Evolutionary conservation across 2,329 filamentous ascomycete genomes (phyloP).

Genomic region (Scedosporium boydii): DNA sequence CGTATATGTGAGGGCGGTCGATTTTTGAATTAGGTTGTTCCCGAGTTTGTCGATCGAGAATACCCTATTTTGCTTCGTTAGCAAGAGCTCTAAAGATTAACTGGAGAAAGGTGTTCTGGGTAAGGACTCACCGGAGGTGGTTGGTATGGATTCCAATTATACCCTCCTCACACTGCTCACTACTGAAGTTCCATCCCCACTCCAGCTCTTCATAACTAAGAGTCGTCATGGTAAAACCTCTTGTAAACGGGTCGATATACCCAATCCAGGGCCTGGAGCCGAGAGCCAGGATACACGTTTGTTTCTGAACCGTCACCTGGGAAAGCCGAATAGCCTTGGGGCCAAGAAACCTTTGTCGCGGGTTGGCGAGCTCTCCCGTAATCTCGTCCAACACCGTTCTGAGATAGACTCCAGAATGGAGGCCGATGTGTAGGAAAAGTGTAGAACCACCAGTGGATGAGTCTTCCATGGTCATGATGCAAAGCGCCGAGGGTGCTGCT

Average conservation of each 20-base stretch:
- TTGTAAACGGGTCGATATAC: slow-evolving; percentile 80
- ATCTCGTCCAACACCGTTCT: slow-evolving; percentile 91
- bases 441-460: slow-evolving; percentile 85
- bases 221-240: slow-evolving; percentile 84
- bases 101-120: slow-evolving; percentile 29
- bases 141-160: slow-evolving; percentile 90
- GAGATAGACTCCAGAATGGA: slow-evolving; percentile 92
- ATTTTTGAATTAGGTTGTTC: slow-evolving; percentile 78
- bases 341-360: slow-evolving; percentile 86
- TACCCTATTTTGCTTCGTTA: slow-evolving; percentile 44
- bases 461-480: slow-evolving; percentile 93
- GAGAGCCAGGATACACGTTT: slow-evolving; percentile 76
- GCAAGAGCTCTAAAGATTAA: background rate
- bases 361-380: slow-evolving; percentile 91
- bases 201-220: slow-evolving; percentile 81
- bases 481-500: slow-evolving; percentile 77
- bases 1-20: slow-evolving; percentile 79
- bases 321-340: slow-evolving; percentile 85
- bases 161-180: slow-evolving; percentile 84
- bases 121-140: slow-evolving; percentile 61
- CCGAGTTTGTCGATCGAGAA: slow-evolving; percentile 83
- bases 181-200: slow-evolving; percentile 94
- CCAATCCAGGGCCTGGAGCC: slow-evolving; percentile 95
- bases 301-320: slow-evolving; percentile 76
- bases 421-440: slow-evolving; percentile 88